Conservation (phyloP, 1,284 basidiomycete species). For the Peniophora sp. region DNA sequence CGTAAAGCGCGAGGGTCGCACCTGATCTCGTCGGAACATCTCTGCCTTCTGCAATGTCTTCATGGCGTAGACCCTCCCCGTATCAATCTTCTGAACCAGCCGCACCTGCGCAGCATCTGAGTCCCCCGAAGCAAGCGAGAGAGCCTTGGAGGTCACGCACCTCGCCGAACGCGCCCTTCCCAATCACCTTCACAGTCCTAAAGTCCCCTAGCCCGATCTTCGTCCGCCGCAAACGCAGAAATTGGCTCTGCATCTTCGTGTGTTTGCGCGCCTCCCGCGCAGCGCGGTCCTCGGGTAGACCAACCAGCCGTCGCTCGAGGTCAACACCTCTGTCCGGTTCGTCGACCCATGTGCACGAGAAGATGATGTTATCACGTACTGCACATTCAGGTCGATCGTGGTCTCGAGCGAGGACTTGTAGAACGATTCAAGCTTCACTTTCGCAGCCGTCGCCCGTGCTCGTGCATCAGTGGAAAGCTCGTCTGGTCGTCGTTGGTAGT, state of each 20-base stretch:
- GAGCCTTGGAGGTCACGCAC: slow-evolving; percentile 28
- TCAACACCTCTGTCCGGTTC: slow-evolving; percentile 66
- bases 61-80: slow-evolving; percentile 98
- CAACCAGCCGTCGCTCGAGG: slow-evolving; percentile 70
- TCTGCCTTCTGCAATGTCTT: slow-evolving; percentile 97
- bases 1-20: slow-evolving; percentile 25
- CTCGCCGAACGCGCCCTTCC: slow-evolving; percentile 93
- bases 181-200: slow-evolving; percentile 90
- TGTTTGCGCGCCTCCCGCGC: slow-evolving; percentile 73
- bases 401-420: slow-evolving; percentile 91
- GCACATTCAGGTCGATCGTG: slow-evolving; percentile 81
- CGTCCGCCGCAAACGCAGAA: slow-evolving; percentile 72
- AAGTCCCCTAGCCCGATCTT: slow-evolving; percentile 87
- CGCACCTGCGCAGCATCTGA: slow-evolving; percentile 55
- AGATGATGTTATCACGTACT: slow-evolving; percentile 36
- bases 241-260: slow-evolving; percentile 80
- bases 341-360: slow-evolving; percentile 1
- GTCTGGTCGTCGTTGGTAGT: slow-evolving; percentile 63
- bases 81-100: slow-evolving; percentile 94
- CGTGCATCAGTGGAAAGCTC: slow-evolving; percentile 67
- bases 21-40: slow-evolving; percentile 99
- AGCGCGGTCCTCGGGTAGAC: slow-evolving; percentile 70
- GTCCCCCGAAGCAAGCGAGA: neutral
- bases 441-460: slow-evolving; percentile 80
- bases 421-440: slow-evolving; percentile 86